Percentiles rank a stretch among this genome's conserved stretches.
These are phyloP conservation scores for Rubus parviflorus DNA, from an alignment of 306 rosid species.

Conservation along the genomic window DNA sequence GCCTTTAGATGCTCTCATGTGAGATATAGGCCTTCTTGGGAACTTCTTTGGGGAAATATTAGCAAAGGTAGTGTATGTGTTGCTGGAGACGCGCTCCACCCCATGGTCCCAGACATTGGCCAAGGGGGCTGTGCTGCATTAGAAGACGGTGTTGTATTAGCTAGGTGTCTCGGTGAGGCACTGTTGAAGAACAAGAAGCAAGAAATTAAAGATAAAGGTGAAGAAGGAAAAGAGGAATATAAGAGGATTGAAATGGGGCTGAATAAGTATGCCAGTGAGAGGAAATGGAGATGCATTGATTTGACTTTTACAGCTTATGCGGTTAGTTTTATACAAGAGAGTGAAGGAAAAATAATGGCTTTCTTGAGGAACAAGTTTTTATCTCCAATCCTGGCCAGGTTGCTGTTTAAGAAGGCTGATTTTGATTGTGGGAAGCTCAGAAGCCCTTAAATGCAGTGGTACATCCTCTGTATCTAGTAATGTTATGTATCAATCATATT, in stretches of 20 bases:
- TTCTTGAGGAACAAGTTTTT: conserved; percentile 39
- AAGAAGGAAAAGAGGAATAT: neutral
- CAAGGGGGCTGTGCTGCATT: conserved; percentile 65
- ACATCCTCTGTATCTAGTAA: neutral
- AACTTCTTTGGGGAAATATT: conserved; percentile 52
- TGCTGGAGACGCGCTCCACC: conserved; percentile 72
- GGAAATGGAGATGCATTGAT: conserved; percentile 58
- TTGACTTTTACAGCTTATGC: conserved; percentile 33
- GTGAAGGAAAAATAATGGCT: conserved; percentile 30
- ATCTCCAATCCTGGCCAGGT: conserved; percentile 27
- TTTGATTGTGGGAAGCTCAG: conserved; percentile 63
- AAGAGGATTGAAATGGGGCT: conserved; percentile 28
- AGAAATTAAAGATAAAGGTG: neutral
- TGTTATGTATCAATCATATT: neutral
- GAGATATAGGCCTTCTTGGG: conserved; percentile 59
- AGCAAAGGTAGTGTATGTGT: conserved; percentile 67
- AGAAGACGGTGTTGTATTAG: conserved; percentile 55
- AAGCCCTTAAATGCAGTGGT: conserved; percentile 1
- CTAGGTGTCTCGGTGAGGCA: conserved; percentile 28
- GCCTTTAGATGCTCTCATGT: conserved; percentile 27
- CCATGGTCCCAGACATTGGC: conserved; percentile 66
- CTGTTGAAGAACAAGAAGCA: conserved; percentile 2
- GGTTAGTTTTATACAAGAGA: conserved; percentile 36
- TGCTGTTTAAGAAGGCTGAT: conserved; percentile 29
- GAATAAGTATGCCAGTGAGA: conserved; percentile 34